Conservation (phyloP, 75 land plant genomes). For the Pinus tabuliformis region DNA sequence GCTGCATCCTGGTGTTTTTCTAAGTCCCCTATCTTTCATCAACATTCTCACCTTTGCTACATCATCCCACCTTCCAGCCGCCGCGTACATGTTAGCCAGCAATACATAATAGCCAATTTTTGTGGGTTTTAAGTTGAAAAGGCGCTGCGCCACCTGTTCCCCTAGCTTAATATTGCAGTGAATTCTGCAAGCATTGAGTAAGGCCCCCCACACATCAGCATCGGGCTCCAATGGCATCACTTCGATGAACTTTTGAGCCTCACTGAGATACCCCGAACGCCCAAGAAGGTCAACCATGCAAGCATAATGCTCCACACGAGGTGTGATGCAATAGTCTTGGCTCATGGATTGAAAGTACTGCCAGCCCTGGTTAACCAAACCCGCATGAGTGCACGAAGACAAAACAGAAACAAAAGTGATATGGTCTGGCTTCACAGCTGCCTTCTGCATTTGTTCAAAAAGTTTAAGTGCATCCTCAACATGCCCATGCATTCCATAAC, state of each 20-base stretch:
- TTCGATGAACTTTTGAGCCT: conserved; percentile 32
- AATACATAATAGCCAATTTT: conserved; percentile 40
- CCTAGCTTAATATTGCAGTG: conserved; percentile 40
- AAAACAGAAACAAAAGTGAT: conserved; percentile 39
- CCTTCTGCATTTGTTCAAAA: conserved; percentile 30
- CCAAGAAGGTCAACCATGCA: conserved; percentile 54
- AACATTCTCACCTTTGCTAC: conserved; percentile 28
- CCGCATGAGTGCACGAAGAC: conserved; percentile 56
- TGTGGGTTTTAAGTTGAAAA: conserved; percentile 31
- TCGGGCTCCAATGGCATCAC: conserved; percentile 36
- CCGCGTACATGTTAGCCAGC: conserved; percentile 44
- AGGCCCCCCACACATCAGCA: conserved; percentile 37
- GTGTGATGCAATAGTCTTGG: conserved; percentile 26
- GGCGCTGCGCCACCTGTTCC: conserved; percentile 28
- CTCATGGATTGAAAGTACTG: conserved; percentile 35
- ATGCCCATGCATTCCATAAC: conserved; percentile 18
- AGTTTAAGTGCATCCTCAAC: conserved; percentile 20
- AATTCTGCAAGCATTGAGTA: conserved; percentile 48
- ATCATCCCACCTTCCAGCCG: conserved; percentile 35
- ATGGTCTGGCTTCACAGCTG: conserved; percentile 36
- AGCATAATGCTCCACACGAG: conserved; percentile 43
- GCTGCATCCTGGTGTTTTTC: conserved; percentile 42
- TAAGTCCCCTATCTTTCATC: conserved; percentile 29
- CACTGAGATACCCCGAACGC: conserved; percentile 30
- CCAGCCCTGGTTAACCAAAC: conserved; percentile 32